phyloP scores from a whole-genome alignment of 441 rosid species.

The Eugenia klotzschiana region DNA sequence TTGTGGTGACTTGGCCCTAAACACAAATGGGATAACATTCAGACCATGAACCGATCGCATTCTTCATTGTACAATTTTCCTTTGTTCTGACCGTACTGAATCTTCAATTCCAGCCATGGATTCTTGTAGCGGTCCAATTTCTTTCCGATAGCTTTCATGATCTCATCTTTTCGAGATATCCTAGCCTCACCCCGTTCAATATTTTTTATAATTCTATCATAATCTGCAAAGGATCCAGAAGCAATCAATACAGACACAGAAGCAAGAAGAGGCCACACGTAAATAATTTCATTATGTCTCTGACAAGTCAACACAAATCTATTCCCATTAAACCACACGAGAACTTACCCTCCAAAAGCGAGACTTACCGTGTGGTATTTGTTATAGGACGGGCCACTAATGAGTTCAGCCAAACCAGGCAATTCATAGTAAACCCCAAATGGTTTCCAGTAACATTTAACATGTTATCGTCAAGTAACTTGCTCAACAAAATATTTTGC shows the following conservation, averaged over 20 bases:
- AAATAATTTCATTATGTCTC: neutral
- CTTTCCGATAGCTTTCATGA: conserved; percentile 98
- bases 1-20: neutral
- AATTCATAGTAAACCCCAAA: neutral
- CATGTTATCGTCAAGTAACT: neutral
- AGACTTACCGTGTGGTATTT: neutral
- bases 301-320: neutral
- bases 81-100: conserved; percentile 97
- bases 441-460: neutral
- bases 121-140: conserved; percentile 95
- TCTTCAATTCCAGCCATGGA: conserved; percentile 96
- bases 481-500: neutral
- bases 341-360: neutral
- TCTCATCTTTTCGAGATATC: conserved; percentile 91
- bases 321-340: neutral
- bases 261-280: neutral
- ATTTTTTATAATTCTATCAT: conserved; percentile 92
- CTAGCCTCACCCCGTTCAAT: conserved; percentile 97
- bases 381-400: neutral
- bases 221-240: conserved; percentile 29
- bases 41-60: conserved; percentile 95
- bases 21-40: neutral
- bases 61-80: conserved; percentile 97
- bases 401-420: neutral
- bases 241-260: neutral